Evolutionary conservation across 2,329 filamentous ascomycete species (phyloP).

Genomic region (Xylariaceae sp.): DNA sequence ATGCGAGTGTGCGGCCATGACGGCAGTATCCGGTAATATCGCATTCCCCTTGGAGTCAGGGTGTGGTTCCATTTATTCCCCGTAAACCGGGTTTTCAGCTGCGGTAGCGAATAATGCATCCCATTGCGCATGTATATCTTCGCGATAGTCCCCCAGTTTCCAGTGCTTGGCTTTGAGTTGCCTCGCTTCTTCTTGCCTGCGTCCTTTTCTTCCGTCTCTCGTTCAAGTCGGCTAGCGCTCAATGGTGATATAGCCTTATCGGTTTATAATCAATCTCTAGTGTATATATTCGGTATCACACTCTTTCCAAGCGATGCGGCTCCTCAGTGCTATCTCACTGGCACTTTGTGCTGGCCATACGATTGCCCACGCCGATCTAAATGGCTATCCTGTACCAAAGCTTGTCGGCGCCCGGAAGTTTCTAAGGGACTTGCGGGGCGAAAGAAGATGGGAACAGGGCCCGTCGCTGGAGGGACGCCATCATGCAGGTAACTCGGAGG

Average conservation of each 20-base stretch:
- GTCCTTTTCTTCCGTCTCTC: constrained; percentile 4
- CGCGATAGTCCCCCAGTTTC: constrained; percentile 9
- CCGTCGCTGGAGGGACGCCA: constrained; percentile 6
- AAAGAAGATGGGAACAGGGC: constrained; percentile 25
- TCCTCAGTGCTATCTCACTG: constrained; percentile 23
- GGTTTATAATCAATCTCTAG: constrained; percentile 10
- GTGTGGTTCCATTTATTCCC: constrained; percentile 22
- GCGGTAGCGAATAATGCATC: constrained; percentile 5
- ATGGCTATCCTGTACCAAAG: constrained; percentile 24
- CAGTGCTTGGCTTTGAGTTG: constrained; percentile 17
- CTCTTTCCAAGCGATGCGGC: constrained; percentile 22
- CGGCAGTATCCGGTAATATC: constrained; percentile 34
- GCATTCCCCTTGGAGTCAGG: constrained; percentile 21
- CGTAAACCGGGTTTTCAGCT: constrained; percentile 14
- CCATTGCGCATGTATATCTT: constrained; percentile 16
- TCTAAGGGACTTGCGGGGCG: constrained; percentile 25
- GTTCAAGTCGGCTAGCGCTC: constrained; percentile 3
- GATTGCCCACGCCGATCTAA: constrained; percentile 26
- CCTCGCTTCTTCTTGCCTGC: constrained; percentile 7
- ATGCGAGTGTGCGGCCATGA: constrained; percentile 20
- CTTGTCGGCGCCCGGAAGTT: constrained; percentile 30
- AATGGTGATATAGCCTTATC: constrained; percentile 1
- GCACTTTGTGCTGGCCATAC: constrained; percentile 27
- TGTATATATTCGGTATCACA: constrained; percentile 10
- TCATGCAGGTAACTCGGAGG: constrained; percentile 11